These are phyloP conservation scores for Pseudoscleropodium purum DNA, from an alignment of 225 moss, liverwort and hornwort genomes.

Conservation along the genomic window DNA sequence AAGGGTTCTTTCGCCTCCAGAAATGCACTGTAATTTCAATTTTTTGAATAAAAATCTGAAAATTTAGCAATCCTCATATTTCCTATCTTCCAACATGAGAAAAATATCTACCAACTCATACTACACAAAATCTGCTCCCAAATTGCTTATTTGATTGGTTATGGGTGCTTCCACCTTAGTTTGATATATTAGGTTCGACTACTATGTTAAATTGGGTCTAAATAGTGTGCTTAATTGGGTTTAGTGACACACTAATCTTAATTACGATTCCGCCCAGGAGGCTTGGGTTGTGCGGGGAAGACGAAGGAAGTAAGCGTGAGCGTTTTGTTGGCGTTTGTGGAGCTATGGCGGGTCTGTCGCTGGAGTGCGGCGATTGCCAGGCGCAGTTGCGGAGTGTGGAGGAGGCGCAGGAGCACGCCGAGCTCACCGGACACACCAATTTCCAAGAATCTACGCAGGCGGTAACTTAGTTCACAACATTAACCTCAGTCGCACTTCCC, in stretches of 20 bases:
- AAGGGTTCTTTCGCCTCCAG: no score
- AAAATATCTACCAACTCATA: no score
- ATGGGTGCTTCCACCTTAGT: no score
- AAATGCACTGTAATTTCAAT: no score
- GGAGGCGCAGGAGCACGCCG: conserved; percentile 91
- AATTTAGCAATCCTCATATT: no score
- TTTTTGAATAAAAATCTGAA: no score
- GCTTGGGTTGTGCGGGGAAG: neutral
- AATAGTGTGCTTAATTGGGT: neutral
- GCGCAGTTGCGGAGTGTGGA: conserved; percentile 70
- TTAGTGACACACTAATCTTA: neutral
- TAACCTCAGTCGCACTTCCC: neutral
- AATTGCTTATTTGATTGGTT: no score
- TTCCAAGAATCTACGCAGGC: conserved; percentile 93
- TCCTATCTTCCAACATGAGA: no score
- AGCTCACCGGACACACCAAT: conserved; percentile 74
- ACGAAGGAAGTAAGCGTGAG: neutral
- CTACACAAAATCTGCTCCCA: no score
- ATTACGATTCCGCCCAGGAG: neutral
- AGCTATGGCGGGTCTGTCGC: conserved; percentile 85
- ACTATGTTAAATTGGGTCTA: neutral
- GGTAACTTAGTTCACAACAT: conserved; percentile 6
- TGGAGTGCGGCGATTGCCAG: conserved; percentile 92
- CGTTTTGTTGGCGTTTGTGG: neutral
- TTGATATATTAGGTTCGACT: neutral